Evolutionary conservation across 805 yeast species (phyloP).

Genomic region (Yueomyces sp.): DNA sequence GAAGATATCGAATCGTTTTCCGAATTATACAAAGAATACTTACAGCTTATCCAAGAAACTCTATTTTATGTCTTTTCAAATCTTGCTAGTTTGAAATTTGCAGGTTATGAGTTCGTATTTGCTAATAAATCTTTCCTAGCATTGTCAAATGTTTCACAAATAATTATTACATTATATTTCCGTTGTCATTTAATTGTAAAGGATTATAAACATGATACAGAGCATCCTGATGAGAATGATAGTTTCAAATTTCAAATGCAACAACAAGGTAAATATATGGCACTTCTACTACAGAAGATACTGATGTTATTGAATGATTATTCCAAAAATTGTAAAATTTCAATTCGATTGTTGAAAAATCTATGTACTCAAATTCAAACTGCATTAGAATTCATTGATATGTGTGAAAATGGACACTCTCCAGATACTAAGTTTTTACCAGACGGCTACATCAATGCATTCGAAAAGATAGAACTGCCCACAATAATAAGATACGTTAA

Average conservation of each 20-base stretch:
- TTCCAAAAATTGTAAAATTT: slow-evolving; percentile 17
- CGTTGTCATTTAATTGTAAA: slow-evolving; percentile 4
- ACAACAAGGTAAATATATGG: slow-evolving; percentile 9
- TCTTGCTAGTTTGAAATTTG: slow-evolving; percentile 18
- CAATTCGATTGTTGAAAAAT: slow-evolving; percentile 8
- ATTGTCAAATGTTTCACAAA: slow-evolving; percentile 12
- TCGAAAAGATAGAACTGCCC: slow-evolving; percentile 8
- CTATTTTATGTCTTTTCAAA: slow-evolving; percentile 21
- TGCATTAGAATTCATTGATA: slow-evolving; percentile 8
- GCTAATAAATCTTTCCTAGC: slow-evolving; percentile 16
- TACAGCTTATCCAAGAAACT: slow-evolving; percentile 17
- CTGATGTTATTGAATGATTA: slow-evolving; percentile 19
- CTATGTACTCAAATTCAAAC: slow-evolving; percentile 9
- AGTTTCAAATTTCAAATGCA: background rate
- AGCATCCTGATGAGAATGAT: background rate
- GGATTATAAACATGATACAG: background rate
- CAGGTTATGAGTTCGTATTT: slow-evolving; percentile 20
- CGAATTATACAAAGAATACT: slow-evolving; percentile 11
- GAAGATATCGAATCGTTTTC: slow-evolving; percentile 9
- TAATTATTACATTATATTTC: slow-evolving; percentile 15
- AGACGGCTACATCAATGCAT: slow-evolving; percentile 5
- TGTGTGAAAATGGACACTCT: background rate
- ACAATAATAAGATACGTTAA: slow-evolving; percentile 7
- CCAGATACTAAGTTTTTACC: background rate
- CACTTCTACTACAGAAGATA: slow-evolving; percentile 12